A percentile compares a stretch with the other conserved stretches of the same genome.
These are phyloP conservation scores for Helicocarpus griseus DNA, from an alignment of 2,329 filamentous ascomycete species.

Conservation along the genomic window DNA sequence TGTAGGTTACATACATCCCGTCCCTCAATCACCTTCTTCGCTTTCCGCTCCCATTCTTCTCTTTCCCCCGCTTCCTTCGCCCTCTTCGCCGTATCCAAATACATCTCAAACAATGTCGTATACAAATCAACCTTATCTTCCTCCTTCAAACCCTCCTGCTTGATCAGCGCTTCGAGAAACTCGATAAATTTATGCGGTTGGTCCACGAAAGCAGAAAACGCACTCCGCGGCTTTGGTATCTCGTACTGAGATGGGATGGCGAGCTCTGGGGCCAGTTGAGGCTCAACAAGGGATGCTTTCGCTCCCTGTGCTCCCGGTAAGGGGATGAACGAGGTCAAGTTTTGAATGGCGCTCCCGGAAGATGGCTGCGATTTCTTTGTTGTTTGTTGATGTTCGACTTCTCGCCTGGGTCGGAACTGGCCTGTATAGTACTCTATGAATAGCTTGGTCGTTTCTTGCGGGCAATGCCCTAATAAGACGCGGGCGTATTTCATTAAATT, in stretches of 20 bases:
- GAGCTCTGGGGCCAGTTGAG: slow-evolving; percentile 16
- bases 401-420: slow-evolving; percentile 53
- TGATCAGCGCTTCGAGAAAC: slow-evolving; percentile 81
- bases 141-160: slow-evolving; percentile 59
- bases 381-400: slow-evolving; percentile 51
- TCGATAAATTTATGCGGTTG: slow-evolving; percentile 84
- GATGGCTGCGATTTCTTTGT: slow-evolving; percentile 38
- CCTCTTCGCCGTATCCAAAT: slow-evolving; percentile 75
- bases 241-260: slow-evolving; percentile 54
- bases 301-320: slow-evolving; percentile 47
- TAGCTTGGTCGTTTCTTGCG: slow-evolving; percentile 68
- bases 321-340: slow-evolving; percentile 71
- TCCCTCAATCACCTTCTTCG: slow-evolving; percentile 76
- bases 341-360: slow-evolving; percentile 72
- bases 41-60: slow-evolving; percentile 79
- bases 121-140: slow-evolving; percentile 77
- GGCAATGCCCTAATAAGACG: slow-evolving; percentile 78
- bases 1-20: slow-evolving; percentile 47
- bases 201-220: slow-evolving; percentile 94
- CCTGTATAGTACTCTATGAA: slow-evolving; percentile 96
- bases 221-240: slow-evolving; percentile 71
- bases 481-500: slow-evolving; percentile 94
- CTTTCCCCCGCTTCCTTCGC: slow-evolving; percentile 57
- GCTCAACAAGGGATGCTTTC: slow-evolving; percentile 22
- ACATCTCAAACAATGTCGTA: slow-evolving; percentile 97